These are phyloP conservation scores for Rhodotorula toruloides DNA, from an alignment of 768 basidiomycete genomes.

Conservation along the genomic window DNA sequence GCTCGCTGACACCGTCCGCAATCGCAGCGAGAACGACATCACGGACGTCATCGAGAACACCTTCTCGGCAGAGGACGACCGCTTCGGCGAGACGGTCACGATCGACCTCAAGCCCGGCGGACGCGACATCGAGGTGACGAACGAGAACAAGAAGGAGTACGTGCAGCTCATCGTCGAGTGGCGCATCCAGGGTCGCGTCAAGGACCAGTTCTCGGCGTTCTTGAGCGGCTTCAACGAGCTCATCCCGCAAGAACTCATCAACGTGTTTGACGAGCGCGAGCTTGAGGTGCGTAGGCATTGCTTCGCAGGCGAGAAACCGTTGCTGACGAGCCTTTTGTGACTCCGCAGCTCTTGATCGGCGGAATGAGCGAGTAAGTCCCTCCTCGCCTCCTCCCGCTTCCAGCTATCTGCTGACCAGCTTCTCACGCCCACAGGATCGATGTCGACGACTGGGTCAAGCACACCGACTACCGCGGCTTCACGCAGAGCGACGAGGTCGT, in stretches of 20 bases:
- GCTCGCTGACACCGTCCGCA: conserved; percentile 13
- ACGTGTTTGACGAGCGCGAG: conserved; percentile 97
- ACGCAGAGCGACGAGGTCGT: conserved; percentile 77
- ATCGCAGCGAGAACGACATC: conserved; percentile 55
- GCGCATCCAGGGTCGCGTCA: conserved; percentile 92
- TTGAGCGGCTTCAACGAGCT: conserved; percentile 99
- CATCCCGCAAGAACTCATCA: conserved; percentile 94
- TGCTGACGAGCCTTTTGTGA: too few species aligned
- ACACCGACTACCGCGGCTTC: conserved; percentile 96
- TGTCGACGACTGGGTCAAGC: conserved; percentile 54
- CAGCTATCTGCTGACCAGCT: not conserved
- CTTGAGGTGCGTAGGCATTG: conserved; percentile 55
- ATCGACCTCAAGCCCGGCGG: conserved; percentile 91
- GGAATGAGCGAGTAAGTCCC: conserved; percentile 76
- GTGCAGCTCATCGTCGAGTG: conserved; percentile 92
- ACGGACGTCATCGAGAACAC: conserved; percentile 97
- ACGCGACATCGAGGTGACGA: conserved; percentile 74
- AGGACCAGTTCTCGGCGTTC: conserved; percentile 98
- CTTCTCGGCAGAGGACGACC: conserved; percentile 92
- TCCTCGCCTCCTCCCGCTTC: not conserved
- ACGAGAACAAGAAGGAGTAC: conserved; percentile 99
- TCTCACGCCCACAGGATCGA: not conserved
- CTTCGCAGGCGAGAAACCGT: not conserved
- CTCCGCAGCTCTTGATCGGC: conserved; percentile 71
- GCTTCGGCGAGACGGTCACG: conserved; percentile 96